Percentiles rank a stretch among this genome's conserved stretches.
Evolutionary conservation across 805 yeast genomes (phyloP).

Genomic region (Torulaspora microellipsoides): DNA sequence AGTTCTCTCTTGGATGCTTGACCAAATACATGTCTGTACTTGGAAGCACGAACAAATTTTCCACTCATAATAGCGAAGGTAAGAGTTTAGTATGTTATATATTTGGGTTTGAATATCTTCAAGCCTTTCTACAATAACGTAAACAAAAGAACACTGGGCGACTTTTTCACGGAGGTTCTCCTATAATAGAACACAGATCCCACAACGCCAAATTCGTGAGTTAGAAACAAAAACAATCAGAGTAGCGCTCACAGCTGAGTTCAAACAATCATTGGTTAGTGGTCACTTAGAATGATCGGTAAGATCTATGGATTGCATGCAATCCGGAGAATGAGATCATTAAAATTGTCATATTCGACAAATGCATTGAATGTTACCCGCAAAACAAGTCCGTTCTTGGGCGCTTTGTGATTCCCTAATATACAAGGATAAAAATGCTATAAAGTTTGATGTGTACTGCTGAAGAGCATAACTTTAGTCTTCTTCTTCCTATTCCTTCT

Average conservation of each 20-base stretch:
- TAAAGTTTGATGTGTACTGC: constrained; percentile 19
- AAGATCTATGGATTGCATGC: too few relatives aligned
- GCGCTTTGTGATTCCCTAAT: neutral
- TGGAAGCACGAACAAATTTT: constrained; percentile 92
- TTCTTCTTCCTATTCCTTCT: constrained; percentile 47
- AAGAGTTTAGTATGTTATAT: neutral
- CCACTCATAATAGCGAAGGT: constrained; percentile 47
- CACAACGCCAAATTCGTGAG: neutral
- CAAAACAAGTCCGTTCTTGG: neutral
- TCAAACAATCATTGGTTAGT: too few relatives aligned
- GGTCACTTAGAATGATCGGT: too few relatives aligned
- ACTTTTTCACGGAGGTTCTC: neutral
- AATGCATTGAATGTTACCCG: neutral
- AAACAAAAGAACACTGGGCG: neutral
- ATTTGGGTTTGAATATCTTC: neutral
- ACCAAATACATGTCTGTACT: constrained; percentile 94
- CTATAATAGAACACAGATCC: neutral
- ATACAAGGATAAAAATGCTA: constrained; percentile 3
- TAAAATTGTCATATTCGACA: too few relatives aligned
- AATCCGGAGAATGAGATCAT: too few relatives aligned
- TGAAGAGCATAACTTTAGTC: constrained; percentile 28
- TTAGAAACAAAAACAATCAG: neutral
- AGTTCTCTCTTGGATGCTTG: constrained; percentile 61
- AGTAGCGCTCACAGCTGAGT: too few relatives aligned
- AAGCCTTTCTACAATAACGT: neutral